These are phyloP conservation scores for Saturnispora serradocipensis DNA, from an alignment of 805 yeast species.

Conservation along the genomic window DNA sequence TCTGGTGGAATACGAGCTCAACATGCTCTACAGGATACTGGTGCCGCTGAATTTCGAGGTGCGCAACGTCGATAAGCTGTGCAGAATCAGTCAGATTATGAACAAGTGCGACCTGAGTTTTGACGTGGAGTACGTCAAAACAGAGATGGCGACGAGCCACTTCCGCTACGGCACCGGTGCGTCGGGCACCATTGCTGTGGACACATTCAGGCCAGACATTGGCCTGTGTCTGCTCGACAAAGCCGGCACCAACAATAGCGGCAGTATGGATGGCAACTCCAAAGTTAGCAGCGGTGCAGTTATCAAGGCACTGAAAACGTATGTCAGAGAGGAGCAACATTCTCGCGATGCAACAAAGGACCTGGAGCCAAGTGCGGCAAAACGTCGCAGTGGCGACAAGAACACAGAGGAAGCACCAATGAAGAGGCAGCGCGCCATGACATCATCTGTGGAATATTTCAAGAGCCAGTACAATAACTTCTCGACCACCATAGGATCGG, in stretches of 20 bases:
- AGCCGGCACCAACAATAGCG: not conserved
- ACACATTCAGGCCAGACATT: not conserved
- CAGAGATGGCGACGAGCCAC: not conserved
- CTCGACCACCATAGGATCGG: not conserved
- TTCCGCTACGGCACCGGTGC: not conserved
- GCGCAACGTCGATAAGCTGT: not conserved
- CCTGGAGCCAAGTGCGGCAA: not conserved
- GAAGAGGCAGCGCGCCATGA: constrained; percentile 5
- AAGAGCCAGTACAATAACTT: constrained; percentile 31
- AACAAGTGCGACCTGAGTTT: not conserved
- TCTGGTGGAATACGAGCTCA: constrained; percentile 20
- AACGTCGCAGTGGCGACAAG: not conserved
- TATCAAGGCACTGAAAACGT: not conserved
- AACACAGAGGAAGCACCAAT: not conserved
- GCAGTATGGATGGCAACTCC: not conserved
- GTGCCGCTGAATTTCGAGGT: constrained; percentile 3
- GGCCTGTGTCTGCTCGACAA: not conserved
- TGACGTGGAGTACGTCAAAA: not conserved
- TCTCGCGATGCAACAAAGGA: not conserved
- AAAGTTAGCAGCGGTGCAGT: not conserved
- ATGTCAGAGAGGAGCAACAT: not conserved
- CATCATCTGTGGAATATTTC: constrained; percentile 32
- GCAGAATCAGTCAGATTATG: not conserved
- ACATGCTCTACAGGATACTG: constrained; percentile 7
- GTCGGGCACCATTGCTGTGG: not conserved